Percentiles rank a stretch among this genome's conserved stretches.
These are phyloP conservation scores for Naganishia onofrii DNA, from an alignment of 768 basidiomycete species.

Conservation along the genomic window DNA sequence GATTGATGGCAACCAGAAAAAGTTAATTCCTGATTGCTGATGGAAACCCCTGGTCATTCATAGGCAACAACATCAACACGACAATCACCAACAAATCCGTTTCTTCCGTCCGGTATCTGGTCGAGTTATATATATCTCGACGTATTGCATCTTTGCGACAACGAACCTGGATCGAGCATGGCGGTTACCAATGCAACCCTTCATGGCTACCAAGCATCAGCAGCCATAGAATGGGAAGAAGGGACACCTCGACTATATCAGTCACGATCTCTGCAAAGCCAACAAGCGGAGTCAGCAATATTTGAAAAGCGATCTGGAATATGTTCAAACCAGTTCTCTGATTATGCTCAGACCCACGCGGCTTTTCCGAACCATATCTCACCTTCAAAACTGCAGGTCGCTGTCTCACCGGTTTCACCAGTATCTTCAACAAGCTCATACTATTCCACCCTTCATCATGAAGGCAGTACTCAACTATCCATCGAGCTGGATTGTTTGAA, in stretches of 20 bases:
- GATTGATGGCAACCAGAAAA: background rate
- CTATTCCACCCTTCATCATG: background rate
- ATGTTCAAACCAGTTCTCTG: background rate
- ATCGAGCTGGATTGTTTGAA: background rate
- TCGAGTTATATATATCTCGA: no score
- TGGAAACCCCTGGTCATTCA: background rate
- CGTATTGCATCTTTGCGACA: background rate
- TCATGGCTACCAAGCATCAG: background rate
- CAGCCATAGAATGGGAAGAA: no score
- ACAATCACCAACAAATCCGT: background rate
- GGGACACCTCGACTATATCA: background rate
- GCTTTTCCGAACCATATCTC: background rate
- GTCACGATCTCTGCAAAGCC: background rate
- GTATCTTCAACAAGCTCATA: background rate
- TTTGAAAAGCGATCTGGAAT: no score
- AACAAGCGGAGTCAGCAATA: background rate
- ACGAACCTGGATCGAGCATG: background rate
- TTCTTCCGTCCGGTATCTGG: background rate
- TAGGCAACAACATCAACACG: background rate
- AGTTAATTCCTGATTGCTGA: background rate
- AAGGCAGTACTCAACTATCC: background rate
- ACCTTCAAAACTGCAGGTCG: background rate
- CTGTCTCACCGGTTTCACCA: background rate
- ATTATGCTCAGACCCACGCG: background rate
- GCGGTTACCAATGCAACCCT: background rate